Percentiles rank a stretch among this genome's conserved stretches.
These are phyloP conservation scores for Xylaria acuta DNA, from an alignment of 495 filamentous ascomycete species.

Conservation along the genomic window DNA sequence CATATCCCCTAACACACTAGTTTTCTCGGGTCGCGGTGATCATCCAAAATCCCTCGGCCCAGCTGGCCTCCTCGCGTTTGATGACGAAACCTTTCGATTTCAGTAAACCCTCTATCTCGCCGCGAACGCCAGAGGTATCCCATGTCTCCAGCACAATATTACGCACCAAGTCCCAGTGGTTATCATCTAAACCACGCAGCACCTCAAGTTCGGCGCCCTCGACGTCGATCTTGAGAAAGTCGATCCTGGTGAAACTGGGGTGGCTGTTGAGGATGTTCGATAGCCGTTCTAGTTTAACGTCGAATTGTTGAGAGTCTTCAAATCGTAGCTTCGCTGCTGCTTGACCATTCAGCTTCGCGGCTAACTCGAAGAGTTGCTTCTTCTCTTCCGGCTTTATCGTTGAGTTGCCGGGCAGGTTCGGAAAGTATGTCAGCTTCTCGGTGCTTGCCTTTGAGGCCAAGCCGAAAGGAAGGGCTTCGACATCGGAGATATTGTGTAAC, in stretches of 20 bases:
- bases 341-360: background rate
- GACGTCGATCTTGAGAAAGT: conserved; percentile 33
- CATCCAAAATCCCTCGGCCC: conserved; percentile 9
- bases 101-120: conserved; percentile 28
- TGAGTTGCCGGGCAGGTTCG: conserved; percentile 28
- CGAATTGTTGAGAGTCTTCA: background rate
- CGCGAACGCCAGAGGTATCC: conserved; percentile 23
- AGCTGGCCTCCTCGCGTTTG: conserved; percentile 9
- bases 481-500: conserved; percentile 24
- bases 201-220: conserved; percentile 33
- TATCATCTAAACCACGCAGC: conserved; percentile 30
- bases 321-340: background rate
- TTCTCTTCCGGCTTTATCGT: conserved; percentile 29
- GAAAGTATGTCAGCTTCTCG: conserved; percentile 33
- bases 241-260: conserved; percentile 23
- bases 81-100: conserved; percentile 20
- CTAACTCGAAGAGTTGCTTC: conserved; percentile 22
- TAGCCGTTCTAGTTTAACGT: conserved; percentile 13
- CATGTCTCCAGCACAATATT: conserved; percentile 32
- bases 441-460: conserved; percentile 20
- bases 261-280: conserved; percentile 27
- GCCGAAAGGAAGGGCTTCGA: conserved; percentile 3
- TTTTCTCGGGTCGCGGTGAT: background rate
- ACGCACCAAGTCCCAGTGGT: conserved; percentile 27
- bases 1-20: background rate